phyloP scores from a whole-genome alignment of 2,329 filamentous ascomycete genomes.

The Talaromyces amestolkiae region DNA sequence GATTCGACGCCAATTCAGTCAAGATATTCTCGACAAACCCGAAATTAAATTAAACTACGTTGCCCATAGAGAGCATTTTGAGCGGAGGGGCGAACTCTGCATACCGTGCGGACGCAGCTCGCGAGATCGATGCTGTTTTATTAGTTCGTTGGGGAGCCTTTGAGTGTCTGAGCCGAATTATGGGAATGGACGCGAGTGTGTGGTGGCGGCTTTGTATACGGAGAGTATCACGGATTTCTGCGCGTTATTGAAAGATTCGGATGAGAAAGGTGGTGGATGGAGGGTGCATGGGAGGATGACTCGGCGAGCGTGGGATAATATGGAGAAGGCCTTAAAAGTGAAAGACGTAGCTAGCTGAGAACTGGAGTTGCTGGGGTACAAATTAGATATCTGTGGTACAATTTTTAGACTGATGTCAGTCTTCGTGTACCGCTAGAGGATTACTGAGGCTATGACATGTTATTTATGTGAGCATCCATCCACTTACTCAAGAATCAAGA shows the following conservation, averaged over 20 bases:
- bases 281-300: background rate
- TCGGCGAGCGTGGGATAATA: background rate
- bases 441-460: background rate
- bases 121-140: too few relatives aligned
- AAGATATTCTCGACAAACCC: too few relatives aligned
- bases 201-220: background rate
- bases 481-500: background rate
- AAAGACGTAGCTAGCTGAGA: background rate
- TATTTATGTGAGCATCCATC: background rate
- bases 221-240: background rate
- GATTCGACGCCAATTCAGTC: too few relatives aligned
- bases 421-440: background rate
- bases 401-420: background rate
- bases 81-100: too few relatives aligned
- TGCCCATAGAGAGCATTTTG: too few relatives aligned
- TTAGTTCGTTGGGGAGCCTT: too few relatives aligned
- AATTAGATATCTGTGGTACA: background rate
- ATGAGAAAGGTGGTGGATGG: background rate
- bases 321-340: background rate
- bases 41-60: too few relatives aligned
- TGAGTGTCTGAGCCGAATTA: too few relatives aligned
- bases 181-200: background rate
- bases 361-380: background rate
- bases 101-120: too few relatives aligned
- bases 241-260: background rate